Percentiles rank a stretch among this genome's conserved stretches.
phyloP scores from a whole-genome alignment of 257 asterid genomes.

The Apocynum venetum region DNA sequence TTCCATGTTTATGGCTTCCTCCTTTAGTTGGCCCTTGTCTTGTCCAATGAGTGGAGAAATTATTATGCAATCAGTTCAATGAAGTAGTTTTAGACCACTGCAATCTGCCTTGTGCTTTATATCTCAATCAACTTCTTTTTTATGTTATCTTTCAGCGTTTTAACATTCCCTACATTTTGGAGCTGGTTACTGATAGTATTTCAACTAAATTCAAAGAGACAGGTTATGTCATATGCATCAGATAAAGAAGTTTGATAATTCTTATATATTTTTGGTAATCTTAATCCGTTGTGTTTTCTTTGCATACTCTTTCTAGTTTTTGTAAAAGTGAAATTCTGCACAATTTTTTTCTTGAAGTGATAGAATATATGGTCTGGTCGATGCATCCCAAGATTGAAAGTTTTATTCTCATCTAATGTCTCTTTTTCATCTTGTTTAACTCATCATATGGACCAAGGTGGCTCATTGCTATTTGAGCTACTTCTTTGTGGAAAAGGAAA shows the following conservation, averaged over 20 bases:
- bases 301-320: not conserved
- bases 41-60: not conserved
- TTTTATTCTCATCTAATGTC: not conserved
- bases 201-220: not conserved
- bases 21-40: not conserved
- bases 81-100: not conserved
- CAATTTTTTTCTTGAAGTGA: not conserved
- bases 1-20: not conserved
- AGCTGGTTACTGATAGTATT: not conserved
- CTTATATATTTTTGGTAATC: not conserved
- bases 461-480: not conserved
- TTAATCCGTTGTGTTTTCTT: not conserved
- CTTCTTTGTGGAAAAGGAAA: not conserved
- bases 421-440: not conserved
- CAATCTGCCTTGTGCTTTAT: not conserved
- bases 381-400: not conserved
- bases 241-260: not conserved
- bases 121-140: not conserved
- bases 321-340: not conserved
- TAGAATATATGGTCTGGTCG: not conserved
- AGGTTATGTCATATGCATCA: not conserved
- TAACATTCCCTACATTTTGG: not conserved
- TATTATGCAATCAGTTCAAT: not conserved
- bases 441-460: not conserved
- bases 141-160: not conserved